Evolutionary conservation across 495 filamentous ascomycete genomes (phyloP).

Genomic region (Penicillium samsonianum): DNA sequence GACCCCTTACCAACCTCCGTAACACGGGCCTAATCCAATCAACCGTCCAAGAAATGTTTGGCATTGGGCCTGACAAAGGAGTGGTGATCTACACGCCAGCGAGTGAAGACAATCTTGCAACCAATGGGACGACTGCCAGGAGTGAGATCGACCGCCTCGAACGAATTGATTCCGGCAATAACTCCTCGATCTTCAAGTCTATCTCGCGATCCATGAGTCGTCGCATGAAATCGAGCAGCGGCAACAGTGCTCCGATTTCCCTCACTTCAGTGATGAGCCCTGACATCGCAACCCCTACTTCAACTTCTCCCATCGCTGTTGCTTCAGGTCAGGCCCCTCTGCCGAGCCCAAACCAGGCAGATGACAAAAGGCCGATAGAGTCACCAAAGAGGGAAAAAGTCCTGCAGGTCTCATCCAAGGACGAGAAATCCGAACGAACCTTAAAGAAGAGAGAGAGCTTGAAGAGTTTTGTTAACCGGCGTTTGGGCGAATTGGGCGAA

Average conservation of each 20-base stretch:
- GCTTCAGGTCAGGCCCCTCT: neutral
- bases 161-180: conserved; percentile 39
- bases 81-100: conserved; percentile 70
- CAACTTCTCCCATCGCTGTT: conserved; percentile 19
- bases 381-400: neutral
- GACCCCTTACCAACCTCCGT: conserved; percentile 77
- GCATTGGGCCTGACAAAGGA: conserved; percentile 63
- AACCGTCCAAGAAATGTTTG: conserved; percentile 66
- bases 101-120: conserved; percentile 68
- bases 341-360: neutral
- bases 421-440: conserved; percentile 1
- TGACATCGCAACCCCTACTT: neutral
- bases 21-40: conserved; percentile 74
- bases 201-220: conserved; percentile 42
- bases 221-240: conserved; percentile 37
- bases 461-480: conserved; percentile 27
- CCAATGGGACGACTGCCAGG: conserved; percentile 65
- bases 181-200: conserved; percentile 32
- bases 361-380: neutral
- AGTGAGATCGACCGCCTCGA: conserved; percentile 66
- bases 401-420: conserved; percentile 7
- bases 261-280: conserved; percentile 14
- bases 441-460: conserved; percentile 22
- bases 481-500: conserved; percentile 11
- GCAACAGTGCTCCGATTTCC: conserved; percentile 31